A percentile compares a stretch with the other conserved stretches of the same genome.
Conservation (phyloP, 2,329 filamentous ascomycete genomes). For the Alternaria ventricosa region DNA sequence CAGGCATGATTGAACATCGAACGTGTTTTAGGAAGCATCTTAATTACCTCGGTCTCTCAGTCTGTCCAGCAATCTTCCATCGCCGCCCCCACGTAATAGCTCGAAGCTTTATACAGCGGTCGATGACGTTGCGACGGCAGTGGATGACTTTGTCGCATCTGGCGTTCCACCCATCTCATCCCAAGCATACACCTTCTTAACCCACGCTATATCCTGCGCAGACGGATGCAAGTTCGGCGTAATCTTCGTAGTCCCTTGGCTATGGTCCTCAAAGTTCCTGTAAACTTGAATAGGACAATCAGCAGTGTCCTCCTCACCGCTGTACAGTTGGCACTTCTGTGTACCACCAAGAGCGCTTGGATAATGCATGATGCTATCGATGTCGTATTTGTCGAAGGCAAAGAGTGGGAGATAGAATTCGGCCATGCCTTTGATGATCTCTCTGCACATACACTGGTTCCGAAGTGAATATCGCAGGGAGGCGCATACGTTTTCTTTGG, state of each 20-base stretch:
- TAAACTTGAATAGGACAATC: neutral
- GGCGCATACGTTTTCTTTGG: neutral
- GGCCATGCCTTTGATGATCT: neutral
- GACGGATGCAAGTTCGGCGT: conserved; percentile 1
- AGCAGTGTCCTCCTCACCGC: neutral
- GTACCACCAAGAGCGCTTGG: neutral
- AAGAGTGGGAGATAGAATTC: neutral
- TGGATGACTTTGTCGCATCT: neutral
- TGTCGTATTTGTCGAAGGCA: neutral
- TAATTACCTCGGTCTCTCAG: no score
- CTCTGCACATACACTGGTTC: neutral
- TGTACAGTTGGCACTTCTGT: neutral
- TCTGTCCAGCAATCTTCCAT: no score
- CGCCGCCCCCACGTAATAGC: no score
- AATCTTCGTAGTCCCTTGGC: neutral
- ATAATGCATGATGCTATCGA: conserved; percentile 5
- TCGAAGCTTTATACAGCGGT: neutral
- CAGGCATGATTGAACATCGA: no score
- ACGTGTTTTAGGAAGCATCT: no score
- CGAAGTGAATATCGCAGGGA: neutral
- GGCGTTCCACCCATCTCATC: neutral
- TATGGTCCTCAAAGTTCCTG: neutral
- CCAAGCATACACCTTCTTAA: neutral
- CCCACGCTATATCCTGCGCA: conserved; percentile 1
- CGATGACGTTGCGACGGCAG: neutral